Conservation (phyloP, 1,139 yeast genomes). For the Debaryomyces coudertii region DNA sequence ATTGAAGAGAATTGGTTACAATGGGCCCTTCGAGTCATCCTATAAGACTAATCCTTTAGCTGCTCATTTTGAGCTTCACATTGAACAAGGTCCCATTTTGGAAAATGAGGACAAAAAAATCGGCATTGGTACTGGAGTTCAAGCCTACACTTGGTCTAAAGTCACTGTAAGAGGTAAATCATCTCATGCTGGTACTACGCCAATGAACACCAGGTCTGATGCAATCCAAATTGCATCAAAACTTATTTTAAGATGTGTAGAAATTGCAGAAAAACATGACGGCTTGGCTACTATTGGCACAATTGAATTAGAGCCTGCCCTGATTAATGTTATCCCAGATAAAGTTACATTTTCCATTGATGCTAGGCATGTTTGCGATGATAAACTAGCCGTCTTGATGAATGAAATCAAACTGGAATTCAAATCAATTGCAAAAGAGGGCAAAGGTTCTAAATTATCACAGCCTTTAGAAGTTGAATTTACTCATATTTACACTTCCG, state of each 20-base stretch:
- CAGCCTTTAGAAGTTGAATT: constrained; percentile 35
- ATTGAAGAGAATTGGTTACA: constrained; percentile 62
- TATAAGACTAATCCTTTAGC: constrained; percentile 57
- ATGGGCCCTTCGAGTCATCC: constrained; percentile 53
- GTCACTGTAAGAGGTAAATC: constrained; percentile 60
- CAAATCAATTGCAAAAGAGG: constrained; percentile 2
- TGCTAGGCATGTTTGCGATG: constrained; percentile 58
- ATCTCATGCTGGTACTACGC: constrained; percentile 77
- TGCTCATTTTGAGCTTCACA: constrained; percentile 74
- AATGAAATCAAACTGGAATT: constrained; percentile 44
- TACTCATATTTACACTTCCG: constrained; percentile 48
- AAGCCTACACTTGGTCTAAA: constrained; percentile 66
- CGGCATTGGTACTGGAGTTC: constrained; percentile 70
- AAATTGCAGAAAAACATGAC: constrained; percentile 52
- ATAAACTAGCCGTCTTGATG: constrained; percentile 39
- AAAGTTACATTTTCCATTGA: constrained; percentile 60
- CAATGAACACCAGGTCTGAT: constrained; percentile 63
- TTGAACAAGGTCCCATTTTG: constrained; percentile 75
- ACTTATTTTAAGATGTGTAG: constrained; percentile 58
- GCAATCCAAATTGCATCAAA: constrained; percentile 61
- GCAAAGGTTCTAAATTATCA: not conserved
- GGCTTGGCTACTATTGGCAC: constrained; percentile 67
- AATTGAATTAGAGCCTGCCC: constrained; percentile 57
- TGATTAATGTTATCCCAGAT: constrained; percentile 69
- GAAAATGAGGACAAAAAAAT: constrained; percentile 58